A percentile compares a stretch with the other conserved stretches of the same genome.
Evolutionary conservation across 768 basidiomycete genomes (phyloP).

Genomic region (Lactarius sp.): DNA sequence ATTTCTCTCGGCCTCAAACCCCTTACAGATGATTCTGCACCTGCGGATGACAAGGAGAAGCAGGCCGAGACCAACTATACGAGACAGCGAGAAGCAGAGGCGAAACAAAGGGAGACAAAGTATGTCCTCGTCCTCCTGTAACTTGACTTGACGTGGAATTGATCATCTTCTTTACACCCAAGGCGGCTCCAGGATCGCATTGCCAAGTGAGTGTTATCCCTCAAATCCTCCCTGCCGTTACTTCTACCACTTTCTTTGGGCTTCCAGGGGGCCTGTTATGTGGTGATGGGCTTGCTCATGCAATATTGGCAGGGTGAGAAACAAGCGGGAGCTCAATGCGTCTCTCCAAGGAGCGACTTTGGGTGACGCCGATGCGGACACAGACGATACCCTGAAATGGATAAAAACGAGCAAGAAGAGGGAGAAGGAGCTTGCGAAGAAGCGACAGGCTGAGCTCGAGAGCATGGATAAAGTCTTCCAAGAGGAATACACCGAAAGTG

Average conservation of each 20-base stretch:
- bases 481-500: slow-evolving; percentile 85
- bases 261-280: slow-evolving; percentile 28
- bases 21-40: slow-evolving; percentile 72
- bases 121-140: slow-evolving; percentile 34
- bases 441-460: slow-evolving; percentile 78
- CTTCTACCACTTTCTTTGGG: slow-evolving; percentile 33
- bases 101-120: slow-evolving; percentile 72
- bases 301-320: slow-evolving; percentile 67
- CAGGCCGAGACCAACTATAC: slow-evolving; percentile 86
- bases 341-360: slow-evolving; percentile 91
- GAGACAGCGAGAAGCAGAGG: slow-evolving; percentile 61
- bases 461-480: slow-evolving; percentile 74
- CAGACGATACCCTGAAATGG: slow-evolving; percentile 83
- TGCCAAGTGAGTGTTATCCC: slow-evolving; percentile 75
- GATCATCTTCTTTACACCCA: slow-evolving; percentile 14
- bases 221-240: slow-evolving; percentile 17
- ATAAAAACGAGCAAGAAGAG: slow-evolving; percentile 86
- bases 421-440: slow-evolving; percentile 82
- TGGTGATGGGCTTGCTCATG: slow-evolving; percentile 44
- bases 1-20: slow-evolving; percentile 91
- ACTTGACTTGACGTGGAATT: slow-evolving; percentile 24
- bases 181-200: slow-evolving; percentile 72
- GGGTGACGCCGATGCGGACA: slow-evolving; percentile 76
- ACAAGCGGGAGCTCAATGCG: slow-evolving; percentile 86
- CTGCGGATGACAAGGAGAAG: slow-evolving; percentile 71